These are phyloP conservation scores for Kodamaea jinghongensis DNA, from an alignment of 805 yeast species.

Conservation along the genomic window DNA sequence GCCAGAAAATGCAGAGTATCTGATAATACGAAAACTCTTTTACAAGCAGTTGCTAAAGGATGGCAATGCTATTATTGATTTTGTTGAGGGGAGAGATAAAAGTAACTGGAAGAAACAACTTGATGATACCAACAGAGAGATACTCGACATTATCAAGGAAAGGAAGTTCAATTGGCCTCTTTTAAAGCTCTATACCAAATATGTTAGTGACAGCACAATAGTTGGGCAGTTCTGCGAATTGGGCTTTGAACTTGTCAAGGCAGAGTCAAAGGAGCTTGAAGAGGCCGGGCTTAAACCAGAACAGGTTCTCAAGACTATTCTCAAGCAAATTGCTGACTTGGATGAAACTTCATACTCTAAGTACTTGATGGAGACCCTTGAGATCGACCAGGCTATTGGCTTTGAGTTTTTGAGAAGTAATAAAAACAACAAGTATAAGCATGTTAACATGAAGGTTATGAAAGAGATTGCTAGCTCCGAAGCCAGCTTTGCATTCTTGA, in stretches of 20 bases:
- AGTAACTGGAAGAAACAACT: constrained; percentile 13
- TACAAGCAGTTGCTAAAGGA: constrained; percentile 2
- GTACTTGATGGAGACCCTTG: constrained; percentile 30
- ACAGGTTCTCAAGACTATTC: constrained; percentile 6
- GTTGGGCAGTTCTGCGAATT: constrained; percentile 8
- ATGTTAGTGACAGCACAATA: not conserved
- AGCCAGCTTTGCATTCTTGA: constrained; percentile 25
- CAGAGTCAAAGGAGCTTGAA: not conserved
- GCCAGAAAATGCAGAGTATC: not conserved
- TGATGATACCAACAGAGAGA: constrained; percentile 3
- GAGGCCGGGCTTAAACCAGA: constrained; percentile 3
- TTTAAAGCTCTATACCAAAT: constrained; percentile 2
- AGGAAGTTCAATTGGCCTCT: constrained; percentile 1
- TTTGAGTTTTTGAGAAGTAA: constrained; percentile 30
- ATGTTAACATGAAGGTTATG: constrained; percentile 30
- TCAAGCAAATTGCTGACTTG: constrained; percentile 14
- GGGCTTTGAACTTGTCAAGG: constrained; percentile 3
- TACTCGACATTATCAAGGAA: constrained; percentile 5
- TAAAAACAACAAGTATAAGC: constrained; percentile 22
- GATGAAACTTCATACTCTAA: constrained; percentile 28
- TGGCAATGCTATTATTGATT: not conserved
- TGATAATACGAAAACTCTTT: constrained; percentile 1
- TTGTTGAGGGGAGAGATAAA: constrained; percentile 10
- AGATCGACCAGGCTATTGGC: constrained; percentile 26
- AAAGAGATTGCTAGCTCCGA: constrained; percentile 26